Percentiles rank a stretch among this genome's conserved stretches.
These are phyloP conservation scores for Williopsis jadinii DNA, from an alignment of 1,139 yeast species.

Conservation along the genomic window DNA sequence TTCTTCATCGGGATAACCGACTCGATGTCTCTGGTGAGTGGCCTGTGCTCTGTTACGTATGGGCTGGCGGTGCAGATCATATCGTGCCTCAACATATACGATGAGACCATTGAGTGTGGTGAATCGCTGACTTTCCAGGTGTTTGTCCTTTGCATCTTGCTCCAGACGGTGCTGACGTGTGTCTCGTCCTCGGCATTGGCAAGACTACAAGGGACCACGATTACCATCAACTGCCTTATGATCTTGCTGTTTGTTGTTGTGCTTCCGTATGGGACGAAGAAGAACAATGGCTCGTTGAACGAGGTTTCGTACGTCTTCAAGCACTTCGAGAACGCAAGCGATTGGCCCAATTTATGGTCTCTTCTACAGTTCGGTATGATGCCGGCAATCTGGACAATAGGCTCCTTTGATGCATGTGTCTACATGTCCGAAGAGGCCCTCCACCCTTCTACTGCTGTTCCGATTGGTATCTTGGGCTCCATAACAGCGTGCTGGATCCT, in stretches of 20 bases:
- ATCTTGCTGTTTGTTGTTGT: constrained; percentile 55
- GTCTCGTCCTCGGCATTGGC: constrained; percentile 47
- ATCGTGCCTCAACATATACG: constrained; percentile 42
- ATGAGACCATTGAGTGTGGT: constrained; percentile 35
- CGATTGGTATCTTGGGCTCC: constrained; percentile 55
- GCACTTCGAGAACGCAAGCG: constrained; percentile 43
- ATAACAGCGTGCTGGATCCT: constrained; percentile 50
- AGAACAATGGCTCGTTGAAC: constrained; percentile 17
- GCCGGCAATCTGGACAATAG: constrained; percentile 50
- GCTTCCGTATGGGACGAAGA: constrained; percentile 46
- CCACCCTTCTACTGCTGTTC: constrained; percentile 59
- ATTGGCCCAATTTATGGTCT: constrained; percentile 63
- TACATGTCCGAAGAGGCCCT: constrained; percentile 69
- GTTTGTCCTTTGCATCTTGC: constrained; percentile 40
- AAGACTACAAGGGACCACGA: constrained; percentile 51
- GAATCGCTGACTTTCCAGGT: constrained; percentile 39
- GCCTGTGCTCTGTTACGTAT: constrained; percentile 49
- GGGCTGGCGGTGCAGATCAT: constrained; percentile 50
- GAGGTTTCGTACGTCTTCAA: constrained; percentile 48
- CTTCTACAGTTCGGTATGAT: constrained; percentile 29
- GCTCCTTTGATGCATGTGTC: constrained; percentile 64
- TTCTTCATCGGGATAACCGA: constrained; percentile 56
- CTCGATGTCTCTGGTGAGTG: constrained; percentile 50
- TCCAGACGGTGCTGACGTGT: constrained; percentile 41
- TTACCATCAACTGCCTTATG: constrained; percentile 46